Conservation (phyloP, 148 eudicot genomes). For the Cornus florida region DNA sequence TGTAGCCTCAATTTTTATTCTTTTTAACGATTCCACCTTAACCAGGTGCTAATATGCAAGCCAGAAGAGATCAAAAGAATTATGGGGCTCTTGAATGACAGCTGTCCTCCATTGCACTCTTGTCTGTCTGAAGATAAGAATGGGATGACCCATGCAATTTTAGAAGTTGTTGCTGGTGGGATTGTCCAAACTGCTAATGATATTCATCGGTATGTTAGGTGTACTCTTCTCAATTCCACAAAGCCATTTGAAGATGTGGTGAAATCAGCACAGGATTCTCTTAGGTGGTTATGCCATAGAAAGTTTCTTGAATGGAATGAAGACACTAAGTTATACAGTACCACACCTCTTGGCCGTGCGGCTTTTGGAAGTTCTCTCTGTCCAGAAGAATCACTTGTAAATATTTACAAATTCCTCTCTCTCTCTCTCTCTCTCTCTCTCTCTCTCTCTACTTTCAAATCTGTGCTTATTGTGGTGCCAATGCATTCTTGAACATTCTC, state of each 20-base stretch:
- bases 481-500: not conserved
- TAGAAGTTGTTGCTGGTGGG: constrained; percentile 98
- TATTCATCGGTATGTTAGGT: constrained; percentile 94
- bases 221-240: constrained; percentile 94
- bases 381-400: constrained; percentile 97
- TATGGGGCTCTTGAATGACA: constrained; percentile 68
- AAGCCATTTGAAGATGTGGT: constrained; percentile 98
- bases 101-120: constrained; percentile 91
- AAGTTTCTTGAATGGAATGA: constrained; percentile 97
- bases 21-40: not conserved
- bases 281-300: constrained; percentile 88
- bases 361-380: constrained; percentile 93
- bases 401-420: constrained; percentile 18
- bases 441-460: not conserved
- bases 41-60: constrained; percentile 87
- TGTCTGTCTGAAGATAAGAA: constrained; percentile 99
- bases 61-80: constrained; percentile 85
- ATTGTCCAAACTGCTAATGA: constrained; percentile 96
- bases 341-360: constrained; percentile 94
- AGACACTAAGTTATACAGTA: constrained; percentile 82
- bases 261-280: constrained; percentile 96
- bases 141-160: constrained; percentile 99
- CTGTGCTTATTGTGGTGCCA: constrained; percentile 3
- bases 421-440: not conserved
- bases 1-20: constrained; percentile 8